Percentiles rank a stretch among this genome's conserved stretches.
These are phyloP conservation scores for Saccharomycopsis lassenensis DNA, from an alignment of 805 yeast genomes.

Conservation along the genomic window DNA sequence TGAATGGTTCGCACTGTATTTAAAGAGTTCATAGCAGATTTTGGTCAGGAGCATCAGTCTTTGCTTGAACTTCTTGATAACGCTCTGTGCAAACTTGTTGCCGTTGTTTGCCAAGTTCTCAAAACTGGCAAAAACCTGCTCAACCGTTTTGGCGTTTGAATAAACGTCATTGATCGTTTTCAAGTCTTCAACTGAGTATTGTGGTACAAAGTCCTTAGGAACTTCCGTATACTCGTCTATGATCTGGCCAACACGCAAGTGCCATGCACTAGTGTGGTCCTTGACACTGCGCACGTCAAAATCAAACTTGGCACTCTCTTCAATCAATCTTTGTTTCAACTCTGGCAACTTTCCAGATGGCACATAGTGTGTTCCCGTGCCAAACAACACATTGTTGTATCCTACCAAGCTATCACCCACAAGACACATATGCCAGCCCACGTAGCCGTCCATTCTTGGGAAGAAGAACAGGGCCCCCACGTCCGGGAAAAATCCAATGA, in stretches of 20 bases:
- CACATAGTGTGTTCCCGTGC: conserved; percentile 85
- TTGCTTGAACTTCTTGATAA: conserved; percentile 43
- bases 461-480: conserved; percentile 90
- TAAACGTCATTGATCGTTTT: conserved; percentile 51
- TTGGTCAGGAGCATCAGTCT: conserved; percentile 73
- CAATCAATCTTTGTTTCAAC: conserved; percentile 52
- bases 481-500: conserved; percentile 95
- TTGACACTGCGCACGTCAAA: conserved; percentile 17
- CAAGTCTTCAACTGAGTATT: conserved; percentile 44
- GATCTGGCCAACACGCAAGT: conserved; percentile 44
- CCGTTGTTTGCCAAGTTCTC: conserved; percentile 31
- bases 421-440: conserved; percentile 78
- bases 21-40: conserved; percentile 56
- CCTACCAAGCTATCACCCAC: conserved; percentile 78
- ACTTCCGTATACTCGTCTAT: conserved; percentile 54
- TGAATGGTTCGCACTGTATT: conserved; percentile 44
- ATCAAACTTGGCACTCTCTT: conserved; percentile 30
- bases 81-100: conserved; percentile 48
- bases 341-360: conserved; percentile 50
- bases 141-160: conserved; percentile 33
- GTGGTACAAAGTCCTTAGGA: conserved; percentile 53
- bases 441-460: conserved; percentile 66
- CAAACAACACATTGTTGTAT: conserved; percentile 68
- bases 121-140: conserved; percentile 45
- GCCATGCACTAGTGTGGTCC: conserved; percentile 28